Percentiles rank a stretch among this genome's conserved stretches.
Conservation (phyloP, 2,329 filamentous ascomycete species). For the Aspergillus quadricinctus region DNA sequence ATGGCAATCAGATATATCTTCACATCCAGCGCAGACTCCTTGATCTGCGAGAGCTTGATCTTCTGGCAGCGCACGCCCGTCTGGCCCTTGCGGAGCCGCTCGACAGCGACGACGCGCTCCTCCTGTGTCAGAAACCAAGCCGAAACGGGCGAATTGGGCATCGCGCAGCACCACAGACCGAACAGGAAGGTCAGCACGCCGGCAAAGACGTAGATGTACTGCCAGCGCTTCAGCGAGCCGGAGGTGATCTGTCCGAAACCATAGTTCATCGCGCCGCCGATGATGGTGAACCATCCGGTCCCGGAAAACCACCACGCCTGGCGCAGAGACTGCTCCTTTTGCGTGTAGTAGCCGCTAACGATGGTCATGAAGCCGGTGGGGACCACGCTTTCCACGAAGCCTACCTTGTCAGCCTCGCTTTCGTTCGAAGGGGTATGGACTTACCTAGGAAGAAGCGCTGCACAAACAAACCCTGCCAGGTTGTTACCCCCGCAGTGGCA, state of each 20-base stretch:
- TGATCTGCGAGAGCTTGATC: constrained; percentile 57
- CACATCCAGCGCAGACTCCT: constrained; percentile 54
- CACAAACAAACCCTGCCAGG: constrained; percentile 59
- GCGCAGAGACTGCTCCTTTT: constrained; percentile 59
- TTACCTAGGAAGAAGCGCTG: constrained; percentile 60
- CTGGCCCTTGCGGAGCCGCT: constrained; percentile 59
- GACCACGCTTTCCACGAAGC: constrained; percentile 60
- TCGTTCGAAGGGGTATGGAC: background rate
- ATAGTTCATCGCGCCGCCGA: constrained; percentile 63
- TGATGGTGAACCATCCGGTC: constrained; percentile 55
- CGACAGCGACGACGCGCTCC: constrained; percentile 61
- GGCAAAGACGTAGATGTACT: constrained; percentile 66
- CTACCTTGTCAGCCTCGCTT: constrained; percentile 12
- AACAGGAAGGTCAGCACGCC: constrained; percentile 61
- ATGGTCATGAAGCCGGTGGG: constrained; percentile 65
- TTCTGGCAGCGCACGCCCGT: constrained; percentile 59
- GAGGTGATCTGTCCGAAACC: constrained; percentile 60
- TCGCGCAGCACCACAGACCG: constrained; percentile 59
- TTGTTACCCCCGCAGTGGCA: constrained; percentile 62
- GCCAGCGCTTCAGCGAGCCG: constrained; percentile 57
- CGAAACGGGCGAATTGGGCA: constrained; percentile 62
- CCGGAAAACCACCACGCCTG: constrained; percentile 65
- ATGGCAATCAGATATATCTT: constrained; percentile 62
- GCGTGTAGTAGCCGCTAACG: constrained; percentile 60
- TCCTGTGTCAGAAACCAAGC: constrained; percentile 65